A percentile compares a stretch with the other conserved stretches of the same genome.
Evolutionary conservation across 2,329 filamentous ascomycete species (phyloP).

Genomic region (Alternaria metachromatica): DNA sequence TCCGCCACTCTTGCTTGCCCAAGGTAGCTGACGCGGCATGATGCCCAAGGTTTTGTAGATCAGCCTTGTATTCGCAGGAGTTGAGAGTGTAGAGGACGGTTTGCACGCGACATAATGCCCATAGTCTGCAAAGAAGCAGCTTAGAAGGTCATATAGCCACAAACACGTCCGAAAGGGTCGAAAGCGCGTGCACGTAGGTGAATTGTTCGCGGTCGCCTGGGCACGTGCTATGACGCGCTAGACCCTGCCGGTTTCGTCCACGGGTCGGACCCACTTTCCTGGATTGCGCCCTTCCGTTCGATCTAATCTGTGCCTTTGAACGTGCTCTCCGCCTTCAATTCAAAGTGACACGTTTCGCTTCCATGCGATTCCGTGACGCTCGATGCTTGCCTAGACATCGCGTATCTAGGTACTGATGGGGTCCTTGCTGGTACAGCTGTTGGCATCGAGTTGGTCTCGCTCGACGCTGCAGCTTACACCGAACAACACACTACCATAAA

Average conservation of each 20-base stretch:
- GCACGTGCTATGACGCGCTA: conserved; percentile 26
- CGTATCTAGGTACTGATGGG: conserved; percentile 30
- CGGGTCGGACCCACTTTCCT: conserved; percentile 23
- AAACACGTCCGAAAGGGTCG: conserved; percentile 7
- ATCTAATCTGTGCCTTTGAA: conserved; percentile 19
- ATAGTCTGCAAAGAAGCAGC: background rate
- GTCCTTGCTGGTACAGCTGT: conserved; percentile 23
- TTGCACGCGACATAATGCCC: conserved; percentile 4
- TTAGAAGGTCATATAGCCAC: background rate
- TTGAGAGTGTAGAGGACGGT: background rate
- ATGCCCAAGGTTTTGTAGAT: conserved; percentile 8
- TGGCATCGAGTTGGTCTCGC: conserved; percentile 30
- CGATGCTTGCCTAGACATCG: conserved; percentile 24
- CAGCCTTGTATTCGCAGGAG: background rate
- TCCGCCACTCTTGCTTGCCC: conserved; percentile 50
- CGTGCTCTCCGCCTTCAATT: conserved; percentile 21
- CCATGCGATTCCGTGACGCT: conserved; percentile 40
- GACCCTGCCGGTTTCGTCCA: conserved; percentile 8
- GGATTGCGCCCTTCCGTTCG: conserved; percentile 36
- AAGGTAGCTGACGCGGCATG: conserved; percentile 63
- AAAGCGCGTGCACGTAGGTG: conserved; percentile 21
- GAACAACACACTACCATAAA: conserved; percentile 17
- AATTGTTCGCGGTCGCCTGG: conserved; percentile 23
- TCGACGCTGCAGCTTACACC: conserved; percentile 24
- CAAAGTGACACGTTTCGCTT: conserved; percentile 41